phyloP scores from a whole-genome alignment of 257 asterid species.

The Orobanche coerulescens region DNA sequence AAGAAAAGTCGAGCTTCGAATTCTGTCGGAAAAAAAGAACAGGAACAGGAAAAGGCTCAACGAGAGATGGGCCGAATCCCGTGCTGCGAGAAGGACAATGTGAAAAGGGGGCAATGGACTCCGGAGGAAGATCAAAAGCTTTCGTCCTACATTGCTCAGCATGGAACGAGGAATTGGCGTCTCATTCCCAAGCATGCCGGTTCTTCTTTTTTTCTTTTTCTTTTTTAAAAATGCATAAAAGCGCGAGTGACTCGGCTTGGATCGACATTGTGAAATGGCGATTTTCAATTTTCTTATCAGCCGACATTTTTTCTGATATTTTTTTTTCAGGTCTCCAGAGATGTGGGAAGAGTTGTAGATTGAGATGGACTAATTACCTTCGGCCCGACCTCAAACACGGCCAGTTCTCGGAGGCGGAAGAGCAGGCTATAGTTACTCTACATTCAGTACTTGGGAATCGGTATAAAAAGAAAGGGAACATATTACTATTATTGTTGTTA shows the following conservation, averaged over 20 bases:
- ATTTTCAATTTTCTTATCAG: neutral
- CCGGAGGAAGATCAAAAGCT: constrained; percentile 95
- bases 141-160: constrained; percentile 86
- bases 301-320: neutral
- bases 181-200: constrained; percentile 97
- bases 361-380: constrained; percentile 94
- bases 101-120: constrained; percentile 93
- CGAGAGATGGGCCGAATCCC: constrained; percentile 70
- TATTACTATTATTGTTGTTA: too few species aligned
- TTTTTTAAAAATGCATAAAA: neutral
- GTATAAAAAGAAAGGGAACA: too few species aligned
- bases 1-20: neutral
- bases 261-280: neutral
- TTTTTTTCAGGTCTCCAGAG: constrained; percentile 60
- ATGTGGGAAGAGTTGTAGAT: constrained; percentile 89
- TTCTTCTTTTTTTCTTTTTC: neutral
- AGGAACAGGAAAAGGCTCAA: neutral
- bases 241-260: too few species aligned
- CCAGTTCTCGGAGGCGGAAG: constrained; percentile 82
- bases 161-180: constrained; percentile 96
- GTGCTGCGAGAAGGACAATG: constrained; percentile 89
- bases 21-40: neutral
- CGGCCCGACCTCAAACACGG: constrained; percentile 97
- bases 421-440: constrained; percentile 79
- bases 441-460: constrained; percentile 92